Base-by-base conservation (phyloP, 305 asterid species). In the Ajuga reptans region DNA sequence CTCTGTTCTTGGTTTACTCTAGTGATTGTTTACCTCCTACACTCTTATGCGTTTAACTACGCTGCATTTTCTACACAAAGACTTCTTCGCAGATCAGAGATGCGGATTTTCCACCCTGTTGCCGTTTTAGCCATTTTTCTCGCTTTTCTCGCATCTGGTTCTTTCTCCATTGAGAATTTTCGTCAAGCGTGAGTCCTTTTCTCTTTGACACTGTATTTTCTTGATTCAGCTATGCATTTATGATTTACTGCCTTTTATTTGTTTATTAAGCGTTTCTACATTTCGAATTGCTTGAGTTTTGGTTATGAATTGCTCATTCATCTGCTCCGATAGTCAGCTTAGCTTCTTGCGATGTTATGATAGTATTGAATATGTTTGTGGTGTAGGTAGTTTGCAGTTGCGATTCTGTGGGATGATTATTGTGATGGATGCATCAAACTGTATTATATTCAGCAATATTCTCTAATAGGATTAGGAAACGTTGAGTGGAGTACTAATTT, bases 141-240 rank as follows among this genome's bases (percentile, higher is more conserved):
- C 4, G 78, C 82, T 27, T 47, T 81, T 61, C 72, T 79, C 50
- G 80, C 83, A 67, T 76, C 77, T 73, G 84, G 86, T 74, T 80
- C 88, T 1, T 70, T 50, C 58, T 82, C 89, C 12, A 61, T 81
- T 68, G 95, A 86, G 3, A 77, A 84, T 82, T 83, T 82, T 72
- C 94, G 81, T 63, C 95, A 86, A 83, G 95, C 98, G 98, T 93
- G 84, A 93, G 97, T 79, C 24, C 43, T 37, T 74, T 8, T 36
- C 14, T 10, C 51, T 27, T 39, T 70, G 64, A 61, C 69, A 16
- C 49, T 51, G 42, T n/a, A 10, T 76, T 56, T 39, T 33, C 63
- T 42, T 55, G 65, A 75, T 75, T 65, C 21, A 15, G 46, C 46
- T 42, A 33, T 64, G 82, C 82, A 61, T 60, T 77, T 21, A 27